These are phyloP conservation scores for Ambrosiella cleistominuta DNA, from an alignment of 2,329 filamentous ascomycete species.

Conservation along the genomic window DNA sequence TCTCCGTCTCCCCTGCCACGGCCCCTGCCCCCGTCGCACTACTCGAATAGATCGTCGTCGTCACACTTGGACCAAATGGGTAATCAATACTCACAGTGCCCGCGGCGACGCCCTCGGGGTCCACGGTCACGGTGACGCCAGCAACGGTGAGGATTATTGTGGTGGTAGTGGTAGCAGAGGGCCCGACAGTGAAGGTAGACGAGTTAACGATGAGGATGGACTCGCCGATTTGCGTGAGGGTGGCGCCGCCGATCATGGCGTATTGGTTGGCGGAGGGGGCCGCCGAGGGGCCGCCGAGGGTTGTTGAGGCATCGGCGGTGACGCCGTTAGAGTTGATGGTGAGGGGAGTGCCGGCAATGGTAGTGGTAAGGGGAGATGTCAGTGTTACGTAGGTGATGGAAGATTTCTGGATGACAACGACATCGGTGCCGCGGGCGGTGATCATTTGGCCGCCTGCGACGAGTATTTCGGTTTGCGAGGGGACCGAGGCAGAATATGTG, in stretches of 20 bases:
- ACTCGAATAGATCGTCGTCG: constrained; percentile 18
- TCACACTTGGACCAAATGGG: constrained; percentile 27
- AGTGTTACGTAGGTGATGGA: constrained; percentile 29
- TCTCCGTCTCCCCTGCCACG: neutral
- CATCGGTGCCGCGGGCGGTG: constrained; percentile 25
- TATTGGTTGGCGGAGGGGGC: constrained; percentile 22
- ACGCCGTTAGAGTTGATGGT: constrained; percentile 31
- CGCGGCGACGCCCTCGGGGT: constrained; percentile 30
- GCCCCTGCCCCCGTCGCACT: constrained; percentile 21
- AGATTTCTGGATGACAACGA: constrained; percentile 25
- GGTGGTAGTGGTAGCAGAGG: constrained; percentile 26
- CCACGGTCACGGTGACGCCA: constrained; percentile 34
- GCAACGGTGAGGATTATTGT: constrained; percentile 23
- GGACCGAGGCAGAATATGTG: constrained; percentile 19
- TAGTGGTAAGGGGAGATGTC: constrained; percentile 20
- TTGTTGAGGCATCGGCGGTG: constrained; percentile 22
- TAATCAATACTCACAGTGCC: constrained; percentile 27
- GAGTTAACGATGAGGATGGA: constrained; percentile 32
- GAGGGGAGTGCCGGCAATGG: constrained; percentile 34
- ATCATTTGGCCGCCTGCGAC: constrained; percentile 32
- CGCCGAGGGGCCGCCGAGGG: constrained; percentile 26
- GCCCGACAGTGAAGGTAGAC: constrained; percentile 33
- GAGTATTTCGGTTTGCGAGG: constrained; percentile 25
- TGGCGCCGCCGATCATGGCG: constrained; percentile 34
- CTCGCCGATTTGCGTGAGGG: constrained; percentile 31